These are phyloP conservation scores for Syzygium syzygioides DNA, from an alignment of 441 rosid species.

Conservation along the genomic window DNA sequence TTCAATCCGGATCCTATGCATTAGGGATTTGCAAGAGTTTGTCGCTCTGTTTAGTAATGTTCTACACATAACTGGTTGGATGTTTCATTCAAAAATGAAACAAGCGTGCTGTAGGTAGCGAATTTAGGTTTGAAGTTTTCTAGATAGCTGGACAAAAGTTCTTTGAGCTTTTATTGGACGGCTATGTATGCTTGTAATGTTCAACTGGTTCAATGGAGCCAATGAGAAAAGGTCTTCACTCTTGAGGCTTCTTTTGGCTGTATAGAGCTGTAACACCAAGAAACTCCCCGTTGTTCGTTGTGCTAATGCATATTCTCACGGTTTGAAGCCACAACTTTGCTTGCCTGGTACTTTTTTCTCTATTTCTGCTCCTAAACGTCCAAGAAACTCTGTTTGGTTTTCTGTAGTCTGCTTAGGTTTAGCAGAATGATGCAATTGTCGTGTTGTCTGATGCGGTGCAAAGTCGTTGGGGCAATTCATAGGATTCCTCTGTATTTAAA, in stretches of 20 bases:
- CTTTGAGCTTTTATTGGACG: not conserved
- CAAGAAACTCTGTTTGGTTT: not conserved
- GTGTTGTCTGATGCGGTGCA: not conserved
- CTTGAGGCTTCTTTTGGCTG: not conserved
- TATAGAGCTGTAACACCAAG: not conserved
- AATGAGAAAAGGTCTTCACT: not conserved
- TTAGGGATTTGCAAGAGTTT: not conserved
- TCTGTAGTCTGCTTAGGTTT: not conserved
- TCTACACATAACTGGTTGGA: not conserved
- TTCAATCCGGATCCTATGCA: slow-evolving; percentile 11
- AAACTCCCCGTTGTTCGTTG: not conserved
- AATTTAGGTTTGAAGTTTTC: not conserved
- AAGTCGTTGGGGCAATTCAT: not conserved
- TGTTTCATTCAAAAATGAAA: not conserved
- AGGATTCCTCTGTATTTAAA: not conserved
- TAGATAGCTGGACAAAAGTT: not conserved
- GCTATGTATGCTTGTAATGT: not conserved
- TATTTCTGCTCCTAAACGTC: not conserved
- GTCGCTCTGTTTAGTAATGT: not conserved
- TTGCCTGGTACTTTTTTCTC: not conserved
- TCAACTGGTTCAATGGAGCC: not conserved
- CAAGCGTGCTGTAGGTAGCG: not conserved
- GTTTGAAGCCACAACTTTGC: not conserved
- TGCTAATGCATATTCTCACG: not conserved
- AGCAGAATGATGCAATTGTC: not conserved